Conservation (phyloP, 2,329 filamentous ascomycete genomes). For the Hypomyces perniciosus region DNA sequence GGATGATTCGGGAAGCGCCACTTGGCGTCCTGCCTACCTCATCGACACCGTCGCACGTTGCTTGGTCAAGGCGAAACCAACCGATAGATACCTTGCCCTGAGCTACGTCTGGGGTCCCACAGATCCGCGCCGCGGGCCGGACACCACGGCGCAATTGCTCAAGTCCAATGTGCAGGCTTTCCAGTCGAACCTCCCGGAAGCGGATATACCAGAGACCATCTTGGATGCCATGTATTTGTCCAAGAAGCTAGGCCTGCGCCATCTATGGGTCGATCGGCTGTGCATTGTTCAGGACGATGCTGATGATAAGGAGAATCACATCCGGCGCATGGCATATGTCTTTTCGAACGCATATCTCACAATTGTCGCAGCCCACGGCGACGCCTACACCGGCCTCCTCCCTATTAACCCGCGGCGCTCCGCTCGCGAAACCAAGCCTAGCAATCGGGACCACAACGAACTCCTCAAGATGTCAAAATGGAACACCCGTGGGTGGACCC, state of each 20-base stretch:
- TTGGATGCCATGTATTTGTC: conserved; percentile 40
- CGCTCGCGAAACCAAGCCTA: conserved; percentile 20
- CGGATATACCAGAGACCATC: conserved; percentile 35
- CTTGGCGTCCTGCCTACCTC: conserved; percentile 36
- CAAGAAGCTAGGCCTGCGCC: conserved; percentile 36
- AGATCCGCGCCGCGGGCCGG: conserved; percentile 20
- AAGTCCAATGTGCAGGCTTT: conserved; percentile 32
- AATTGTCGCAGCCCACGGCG: conserved; percentile 37
- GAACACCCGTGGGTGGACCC: conserved; percentile 38
- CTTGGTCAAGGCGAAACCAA: conserved; percentile 33
- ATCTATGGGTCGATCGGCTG: conserved; percentile 42
- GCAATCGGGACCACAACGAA: conserved; percentile 30
- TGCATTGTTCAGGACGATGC: conserved; percentile 41
- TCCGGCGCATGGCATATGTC: conserved; percentile 39
- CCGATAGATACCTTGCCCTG: conserved; percentile 38
- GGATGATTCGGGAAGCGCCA: conserved; percentile 20
- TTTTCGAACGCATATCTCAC: conserved; percentile 41
- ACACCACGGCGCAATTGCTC: conserved; percentile 27
- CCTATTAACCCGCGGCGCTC: conserved; percentile 30
- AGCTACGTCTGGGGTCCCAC: conserved; percentile 39
- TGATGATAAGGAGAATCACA: conserved; percentile 32
- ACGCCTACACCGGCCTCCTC: conserved; percentile 32
- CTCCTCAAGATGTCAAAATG: conserved; percentile 33
- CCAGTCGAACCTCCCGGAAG: conserved; percentile 30
- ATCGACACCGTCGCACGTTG: conserved; percentile 35